Percentiles rank a stretch among this genome's conserved stretches.
Conservation (phyloP, 352 stramenopile genomes). For the Globisporangium iwayamae region DNA sequence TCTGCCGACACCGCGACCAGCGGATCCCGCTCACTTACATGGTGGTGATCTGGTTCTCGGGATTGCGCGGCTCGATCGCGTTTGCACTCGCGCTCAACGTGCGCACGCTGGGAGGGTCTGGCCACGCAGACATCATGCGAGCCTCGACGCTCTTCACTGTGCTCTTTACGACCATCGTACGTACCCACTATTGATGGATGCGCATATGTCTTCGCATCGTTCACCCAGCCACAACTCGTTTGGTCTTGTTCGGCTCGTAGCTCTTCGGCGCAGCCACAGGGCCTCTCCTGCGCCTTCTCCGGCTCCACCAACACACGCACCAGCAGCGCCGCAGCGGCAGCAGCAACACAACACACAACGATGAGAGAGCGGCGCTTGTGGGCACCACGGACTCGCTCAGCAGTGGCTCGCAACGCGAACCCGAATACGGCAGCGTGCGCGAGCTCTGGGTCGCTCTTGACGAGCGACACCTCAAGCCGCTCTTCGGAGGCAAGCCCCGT, state of each 20-base stretch:
- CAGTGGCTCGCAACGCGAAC: not conserved
- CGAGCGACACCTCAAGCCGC: slow-evolving; percentile 60
- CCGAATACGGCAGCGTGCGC: slow-evolving; percentile 30
- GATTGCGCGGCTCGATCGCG: slow-evolving; percentile 90
- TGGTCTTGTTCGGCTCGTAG: not conserved
- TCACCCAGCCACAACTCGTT: not conserved
- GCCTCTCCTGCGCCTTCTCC: slow-evolving; percentile 33
- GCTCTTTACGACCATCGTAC: slow-evolving; percentile 53
- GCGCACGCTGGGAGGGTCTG: slow-evolving; percentile 24
- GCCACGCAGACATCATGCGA: slow-evolving; percentile 58
- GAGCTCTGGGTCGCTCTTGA: slow-evolving; percentile 53
- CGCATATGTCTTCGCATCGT: not conserved
- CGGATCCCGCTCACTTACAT: slow-evolving; percentile 64
- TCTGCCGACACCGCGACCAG: slow-evolving; percentile 24
- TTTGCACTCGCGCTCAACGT: slow-evolving; percentile 88
- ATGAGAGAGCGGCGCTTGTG: not conserved
- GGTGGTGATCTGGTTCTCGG: slow-evolving; percentile 91
- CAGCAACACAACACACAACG: slow-evolving; percentile 2
- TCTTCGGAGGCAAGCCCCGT: slow-evolving; percentile 54
- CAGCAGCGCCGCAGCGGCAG: not conserved
- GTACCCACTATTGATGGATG: not conserved
- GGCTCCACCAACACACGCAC: slow-evolving; percentile 9
- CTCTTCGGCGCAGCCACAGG: slow-evolving; percentile 45
- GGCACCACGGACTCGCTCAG: not conserved
- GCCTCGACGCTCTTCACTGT: slow-evolving; percentile 62